Conservation (phyloP, 2,329 filamentous ascomycete genomes). For the Cadophora gregata region DNA sequence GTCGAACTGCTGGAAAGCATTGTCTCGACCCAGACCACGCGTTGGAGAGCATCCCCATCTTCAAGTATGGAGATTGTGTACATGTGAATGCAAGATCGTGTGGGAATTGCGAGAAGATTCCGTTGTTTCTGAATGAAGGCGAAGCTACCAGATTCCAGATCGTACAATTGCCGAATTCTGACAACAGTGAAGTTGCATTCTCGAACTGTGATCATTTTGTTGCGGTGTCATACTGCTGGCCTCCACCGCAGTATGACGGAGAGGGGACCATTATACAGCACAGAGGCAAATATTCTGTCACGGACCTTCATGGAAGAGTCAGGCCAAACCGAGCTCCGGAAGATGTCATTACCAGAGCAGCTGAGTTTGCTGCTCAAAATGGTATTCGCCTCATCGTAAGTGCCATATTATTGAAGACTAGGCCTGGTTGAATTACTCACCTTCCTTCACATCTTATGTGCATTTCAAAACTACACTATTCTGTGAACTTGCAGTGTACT, state of each 20-base stretch:
- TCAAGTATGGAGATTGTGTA: constrained; percentile 14
- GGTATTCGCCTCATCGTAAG: constrained; percentile 24
- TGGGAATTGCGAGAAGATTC: constrained; percentile 7
- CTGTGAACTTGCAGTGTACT: neutral
- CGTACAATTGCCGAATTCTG: neutral
- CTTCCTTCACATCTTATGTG: neutral
- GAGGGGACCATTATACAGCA: constrained; percentile 10
- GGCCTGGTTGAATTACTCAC: no score
- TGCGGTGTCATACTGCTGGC: constrained; percentile 28
- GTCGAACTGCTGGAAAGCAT: neutral
- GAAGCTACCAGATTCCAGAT: constrained; percentile 13
- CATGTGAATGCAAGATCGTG: constrained; percentile 20
- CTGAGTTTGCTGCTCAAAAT: constrained; percentile 25
- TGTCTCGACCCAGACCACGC: constrained; percentile 8
- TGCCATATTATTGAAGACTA: neutral
- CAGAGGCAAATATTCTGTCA: constrained; percentile 8
- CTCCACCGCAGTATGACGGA: constrained; percentile 1
- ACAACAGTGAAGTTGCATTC: neutral
- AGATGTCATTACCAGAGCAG: constrained; percentile 27
- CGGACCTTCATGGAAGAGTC: neutral
- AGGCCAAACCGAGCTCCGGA: constrained; percentile 23
- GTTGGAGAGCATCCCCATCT: constrained; percentile 4
- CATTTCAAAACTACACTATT: neutral
- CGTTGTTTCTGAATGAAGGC: constrained; percentile 7
- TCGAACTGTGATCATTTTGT: constrained; percentile 21